Evolutionary conservation across 208 protist species (phyloP), one percentile per base, ranked within the genome.

Genomic region (Spironucleus salmonicida): DNA sequence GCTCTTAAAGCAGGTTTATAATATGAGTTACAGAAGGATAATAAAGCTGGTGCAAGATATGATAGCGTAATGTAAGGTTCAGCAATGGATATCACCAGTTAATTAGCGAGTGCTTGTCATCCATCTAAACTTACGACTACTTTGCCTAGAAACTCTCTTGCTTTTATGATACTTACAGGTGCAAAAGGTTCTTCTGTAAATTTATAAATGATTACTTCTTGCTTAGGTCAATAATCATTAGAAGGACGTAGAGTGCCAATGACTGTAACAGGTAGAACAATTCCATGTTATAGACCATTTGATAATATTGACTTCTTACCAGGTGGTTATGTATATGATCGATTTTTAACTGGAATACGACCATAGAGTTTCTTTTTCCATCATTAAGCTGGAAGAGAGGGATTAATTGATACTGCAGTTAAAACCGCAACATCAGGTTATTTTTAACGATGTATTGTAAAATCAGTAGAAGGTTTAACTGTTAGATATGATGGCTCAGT

Each of bases 381-480:
- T 86, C 93, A 92, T 83, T 98, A 98, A 94, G 96, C 95, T 34
- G 97, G 97, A 71, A 88, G 97, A 68, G 97, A 99, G 83, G 96
- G 94, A 75, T 86, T 99, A 2, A 94, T 98, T 79, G 96, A 99
- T 87, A 99, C 97, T 29, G 95, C 95, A 35, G 93, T 99, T 30
- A 99, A 99, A 83, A 99, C 97, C 34, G 89, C 91, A 11, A 91
- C 89, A 79, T 97, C 92, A 15, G 96, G 97, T n/a, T 97, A 85
- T 58, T 68, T 85, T 1, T 78, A 85, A 68, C 34, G 80, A 38
- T 83, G 75, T 66, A 1, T 85, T 57, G 77, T 82, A 39, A 85
- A 84, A 38, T 7, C 23, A 11, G n/a, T 85, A 13, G 82, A 83
- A 32, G 23, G 23, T 80, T 78, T 83, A 2, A 78, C 49, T n/a